Conservation (phyloP, 768 basidiomycete species). For the Omphalotus guepiniiformis region DNA sequence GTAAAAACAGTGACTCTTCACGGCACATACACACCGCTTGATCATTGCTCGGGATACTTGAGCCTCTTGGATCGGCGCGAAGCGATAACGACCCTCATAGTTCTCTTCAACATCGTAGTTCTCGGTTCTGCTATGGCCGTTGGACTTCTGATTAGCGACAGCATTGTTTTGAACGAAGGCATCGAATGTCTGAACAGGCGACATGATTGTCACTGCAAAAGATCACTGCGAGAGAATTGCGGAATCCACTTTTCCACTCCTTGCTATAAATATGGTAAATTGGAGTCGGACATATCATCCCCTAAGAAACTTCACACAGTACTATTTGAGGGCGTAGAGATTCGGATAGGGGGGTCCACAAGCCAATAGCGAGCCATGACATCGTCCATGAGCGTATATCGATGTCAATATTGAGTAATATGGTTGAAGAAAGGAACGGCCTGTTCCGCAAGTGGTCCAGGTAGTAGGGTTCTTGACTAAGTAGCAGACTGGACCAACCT, state of each 20-base stretch:
- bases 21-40: constrained; percentile 42
- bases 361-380: too few relatives aligned
- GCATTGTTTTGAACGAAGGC: neutral
- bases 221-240: neutral
- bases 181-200: constrained; percentile 2
- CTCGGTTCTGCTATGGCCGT: too few relatives aligned
- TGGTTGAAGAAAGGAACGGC: too few relatives aligned
- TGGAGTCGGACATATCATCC: neutral
- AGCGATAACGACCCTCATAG: constrained; percentile 62
- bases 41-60: constrained; percentile 78
- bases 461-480: too few relatives aligned
- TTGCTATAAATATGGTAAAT: neutral
- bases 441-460: too few relatives aligned
- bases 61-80: constrained; percentile 72
- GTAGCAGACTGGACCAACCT: too few relatives aligned
- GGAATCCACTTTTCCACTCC: neutral
- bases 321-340: neutral
- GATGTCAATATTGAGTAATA: too few relatives aligned
- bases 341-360: too few relatives aligned
- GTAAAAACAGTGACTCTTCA: neutral
- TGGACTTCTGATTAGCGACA: neutral
- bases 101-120: constrained; percentile 42
- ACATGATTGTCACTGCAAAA: constrained; percentile 3
- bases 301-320: neutral
- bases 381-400: too few relatives aligned